phyloP scores from a whole-genome alignment of 2,329 filamentous ascomycete genomes.

The Ophiobolus disseminans region DNA sequence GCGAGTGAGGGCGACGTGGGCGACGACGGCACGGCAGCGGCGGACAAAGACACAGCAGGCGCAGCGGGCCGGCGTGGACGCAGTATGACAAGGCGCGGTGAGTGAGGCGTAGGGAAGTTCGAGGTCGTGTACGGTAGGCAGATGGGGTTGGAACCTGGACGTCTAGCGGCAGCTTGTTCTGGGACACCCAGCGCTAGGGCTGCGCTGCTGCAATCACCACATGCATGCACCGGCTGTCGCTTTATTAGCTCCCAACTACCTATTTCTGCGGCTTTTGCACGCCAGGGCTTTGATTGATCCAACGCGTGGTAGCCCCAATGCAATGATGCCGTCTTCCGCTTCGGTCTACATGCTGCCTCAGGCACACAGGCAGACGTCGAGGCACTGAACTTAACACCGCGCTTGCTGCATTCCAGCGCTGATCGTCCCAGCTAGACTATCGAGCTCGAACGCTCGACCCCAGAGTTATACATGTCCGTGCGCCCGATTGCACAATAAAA shows the following conservation, averaged over 20 bases:
- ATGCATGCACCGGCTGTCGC: slow-evolving; percentile 11
- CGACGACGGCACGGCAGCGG: slow-evolving; percentile 18
- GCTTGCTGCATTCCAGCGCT: neutral
- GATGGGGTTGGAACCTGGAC: slow-evolving; percentile 35
- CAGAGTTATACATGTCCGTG: slow-evolving; percentile 1
- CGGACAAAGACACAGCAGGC: slow-evolving; percentile 30
- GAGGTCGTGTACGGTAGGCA: slow-evolving; percentile 8
- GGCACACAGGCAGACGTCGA: neutral
- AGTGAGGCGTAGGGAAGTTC: slow-evolving; percentile 17
- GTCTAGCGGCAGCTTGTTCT: neutral
- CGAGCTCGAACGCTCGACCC: neutral
- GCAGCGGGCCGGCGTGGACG: slow-evolving; percentile 27
- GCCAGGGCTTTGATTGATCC: too few species aligned
- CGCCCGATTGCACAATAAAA: slow-evolving; percentile 1
- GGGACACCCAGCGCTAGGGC: neutral
- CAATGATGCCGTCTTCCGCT: too few species aligned
- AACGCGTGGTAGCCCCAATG: too few species aligned
- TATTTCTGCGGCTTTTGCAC: too few species aligned
- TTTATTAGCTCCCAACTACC: too few species aligned
- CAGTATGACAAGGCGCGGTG: slow-evolving; percentile 22
- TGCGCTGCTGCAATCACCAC: neutral
- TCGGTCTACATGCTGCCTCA: neutral
- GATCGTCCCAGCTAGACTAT: neutral
- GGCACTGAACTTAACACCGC: neutral
- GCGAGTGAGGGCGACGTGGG: slow-evolving; percentile 21